A percentile compares a stretch with the other conserved stretches of the same genome.
Conservation (phyloP, 2,329 filamentous ascomycete species). For the Alternaria ethzedia region DNA sequence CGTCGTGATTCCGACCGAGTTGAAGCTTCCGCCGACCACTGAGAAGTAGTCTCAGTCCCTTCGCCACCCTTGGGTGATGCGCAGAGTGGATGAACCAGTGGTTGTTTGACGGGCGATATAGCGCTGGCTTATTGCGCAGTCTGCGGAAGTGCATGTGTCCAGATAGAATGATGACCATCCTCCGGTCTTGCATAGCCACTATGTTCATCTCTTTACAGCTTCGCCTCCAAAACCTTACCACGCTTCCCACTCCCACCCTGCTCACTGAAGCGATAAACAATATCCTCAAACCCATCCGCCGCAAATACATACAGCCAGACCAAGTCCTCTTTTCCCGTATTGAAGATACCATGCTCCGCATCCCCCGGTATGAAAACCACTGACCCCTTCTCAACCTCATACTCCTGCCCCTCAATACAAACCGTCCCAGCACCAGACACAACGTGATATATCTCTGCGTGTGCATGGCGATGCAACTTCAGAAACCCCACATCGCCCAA, state of each 20-base stretch:
- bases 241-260: background rate
- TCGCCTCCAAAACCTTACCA: background rate
- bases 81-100: background rate
- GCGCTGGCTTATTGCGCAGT: background rate
- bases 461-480: slow-evolving; percentile 49
- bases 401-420: slow-evolving; percentile 46
- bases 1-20: background rate
- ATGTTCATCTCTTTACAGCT: background rate
- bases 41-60: background rate
- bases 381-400: slow-evolving; percentile 42
- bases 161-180: background rate
- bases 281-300: slow-evolving; percentile 46
- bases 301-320: slow-evolving; percentile 54
- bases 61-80: background rate
- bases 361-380: slow-evolving; percentile 53
- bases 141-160: background rate
- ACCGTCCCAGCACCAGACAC: slow-evolving; percentile 47
- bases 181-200: background rate
- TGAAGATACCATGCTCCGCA: slow-evolving; percentile 51
- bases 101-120: background rate
- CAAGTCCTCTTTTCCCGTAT: slow-evolving; percentile 32
- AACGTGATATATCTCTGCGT: slow-evolving; percentile 55
- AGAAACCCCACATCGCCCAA: slow-evolving; percentile 37
- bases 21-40: background rate
- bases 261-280: slow-evolving; percentile 48